A percentile compares a stretch with the other conserved stretches of the same genome.
phyloP scores from a whole-genome alignment of 371 early-diverging fungal genomes.

The Aphelidium insulamus region DNA sequence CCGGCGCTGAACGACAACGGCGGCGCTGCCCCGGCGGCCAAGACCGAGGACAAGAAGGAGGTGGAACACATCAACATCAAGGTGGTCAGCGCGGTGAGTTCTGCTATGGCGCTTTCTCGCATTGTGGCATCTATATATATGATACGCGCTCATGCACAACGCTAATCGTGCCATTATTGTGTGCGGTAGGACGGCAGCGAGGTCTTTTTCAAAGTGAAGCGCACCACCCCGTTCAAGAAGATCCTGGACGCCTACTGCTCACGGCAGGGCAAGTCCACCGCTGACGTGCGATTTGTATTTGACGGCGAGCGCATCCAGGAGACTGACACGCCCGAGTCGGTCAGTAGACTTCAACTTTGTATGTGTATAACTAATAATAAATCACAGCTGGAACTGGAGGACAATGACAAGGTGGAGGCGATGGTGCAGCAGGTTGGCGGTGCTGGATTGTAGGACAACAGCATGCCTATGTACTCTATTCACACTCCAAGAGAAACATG shows the following conservation, averaged over 20 bases:
- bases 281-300: conserved; percentile 62
- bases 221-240: conserved; percentile 61
- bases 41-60: too few species aligned
- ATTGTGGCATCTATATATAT: conserved; percentile 1
- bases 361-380: background rate
- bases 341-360: conserved; percentile 9
- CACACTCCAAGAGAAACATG: too few species aligned
- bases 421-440: conserved; percentile 83
- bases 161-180: background rate
- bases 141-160: conserved; percentile 1
- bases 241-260: conserved; percentile 79
- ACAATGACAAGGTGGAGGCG: conserved; percentile 79
- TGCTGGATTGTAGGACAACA: too few species aligned
- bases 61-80: conserved; percentile 80
- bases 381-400: conserved; percentile 75
- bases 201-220: conserved; percentile 82
- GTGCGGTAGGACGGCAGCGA: conserved; percentile 38
- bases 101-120: conserved; percentile 1
- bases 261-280: conserved; percentile 44
- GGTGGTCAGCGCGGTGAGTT: conserved; percentile 57
- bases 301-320: conserved; percentile 63
- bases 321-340: conserved; percentile 56
- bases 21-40: too few species aligned
- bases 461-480: too few species aligned
- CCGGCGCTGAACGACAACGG: too few species aligned